phyloP scores from a whole-genome alignment of 352 stramenopile genomes.

The Globisporangium solare region DNA sequence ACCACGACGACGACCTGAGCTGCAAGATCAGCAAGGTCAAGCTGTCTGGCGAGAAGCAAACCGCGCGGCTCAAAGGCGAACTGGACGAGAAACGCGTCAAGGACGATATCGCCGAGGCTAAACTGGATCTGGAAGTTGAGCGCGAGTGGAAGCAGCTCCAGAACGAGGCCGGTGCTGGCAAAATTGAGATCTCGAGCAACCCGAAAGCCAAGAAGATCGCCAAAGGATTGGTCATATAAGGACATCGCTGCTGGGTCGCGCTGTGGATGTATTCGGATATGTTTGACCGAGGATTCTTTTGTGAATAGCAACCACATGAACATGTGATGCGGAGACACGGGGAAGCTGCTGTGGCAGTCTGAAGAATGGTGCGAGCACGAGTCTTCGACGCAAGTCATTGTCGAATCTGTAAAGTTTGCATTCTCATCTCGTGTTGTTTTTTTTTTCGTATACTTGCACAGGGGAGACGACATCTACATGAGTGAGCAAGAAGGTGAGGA shows the following conservation, averaged over 20 bases:
- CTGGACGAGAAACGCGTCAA: conserved; percentile 45
- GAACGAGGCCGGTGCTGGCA: conserved; percentile 39
- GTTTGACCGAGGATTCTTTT: background rate
- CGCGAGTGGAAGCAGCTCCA: conserved; percentile 80
- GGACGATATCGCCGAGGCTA: conserved; percentile 54
- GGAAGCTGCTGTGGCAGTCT: conserved; percentile 80
- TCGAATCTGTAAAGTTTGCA: background rate
- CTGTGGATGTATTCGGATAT: background rate
- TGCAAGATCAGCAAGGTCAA: conserved; percentile 72
- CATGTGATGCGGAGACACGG: conserved; percentile 79
- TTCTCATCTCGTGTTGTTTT: background rate
- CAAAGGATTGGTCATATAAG: conserved; percentile 71
- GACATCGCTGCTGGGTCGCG: background rate
- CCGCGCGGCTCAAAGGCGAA: conserved; percentile 20
- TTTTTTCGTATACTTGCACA: conserved; percentile 9
- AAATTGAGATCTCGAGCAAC: conserved; percentile 72
- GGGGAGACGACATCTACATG: conserved; percentile 61
- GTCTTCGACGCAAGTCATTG: too few species aligned
- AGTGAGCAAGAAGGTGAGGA: conserved; percentile 65
- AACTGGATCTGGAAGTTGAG: conserved; percentile 79
- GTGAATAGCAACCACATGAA: conserved; percentile 82
- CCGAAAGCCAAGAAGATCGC: conserved; percentile 61
- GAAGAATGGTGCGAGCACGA: conserved; percentile 49
- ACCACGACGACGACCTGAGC: conserved; percentile 51
- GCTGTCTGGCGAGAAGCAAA: conserved; percentile 44